Percentiles rank a stretch among this genome's conserved stretches.
Conservation (phyloP, 1,139 yeast species). For the Protomyces arabidopsidicola region DNA sequence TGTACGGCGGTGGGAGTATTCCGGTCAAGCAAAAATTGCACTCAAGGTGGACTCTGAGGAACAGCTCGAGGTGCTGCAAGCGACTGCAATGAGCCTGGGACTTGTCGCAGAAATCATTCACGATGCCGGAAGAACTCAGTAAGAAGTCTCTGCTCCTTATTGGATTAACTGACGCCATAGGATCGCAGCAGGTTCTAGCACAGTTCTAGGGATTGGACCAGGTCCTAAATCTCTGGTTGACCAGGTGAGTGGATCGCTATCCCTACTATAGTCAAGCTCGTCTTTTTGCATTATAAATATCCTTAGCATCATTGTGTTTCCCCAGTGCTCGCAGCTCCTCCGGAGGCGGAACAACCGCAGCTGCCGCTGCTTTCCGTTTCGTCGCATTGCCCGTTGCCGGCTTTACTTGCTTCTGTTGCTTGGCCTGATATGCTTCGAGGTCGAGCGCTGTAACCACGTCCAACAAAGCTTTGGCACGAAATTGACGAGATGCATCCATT, state of each 20-base stretch:
- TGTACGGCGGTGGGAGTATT: constrained; percentile 60
- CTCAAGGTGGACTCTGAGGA: constrained; percentile 69
- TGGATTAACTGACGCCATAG: constrained; percentile 57
- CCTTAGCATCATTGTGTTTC: constrained; percentile 18
- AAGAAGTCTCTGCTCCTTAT: constrained; percentile 87
- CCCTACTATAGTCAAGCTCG: constrained; percentile 51
- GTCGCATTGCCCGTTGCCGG: not conserved
- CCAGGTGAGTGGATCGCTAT: constrained; percentile 71
- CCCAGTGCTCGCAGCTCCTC: constrained; percentile 21
- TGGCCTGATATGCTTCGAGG: not conserved
- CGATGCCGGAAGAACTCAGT: constrained; percentile 96
- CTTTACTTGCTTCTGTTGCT: not conserved
- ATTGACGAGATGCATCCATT: constrained; percentile 29
- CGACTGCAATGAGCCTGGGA: constrained; percentile 74
- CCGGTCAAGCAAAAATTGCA: constrained; percentile 94
- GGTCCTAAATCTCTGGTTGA: constrained; percentile 85
- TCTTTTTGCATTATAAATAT: constrained; percentile 12
- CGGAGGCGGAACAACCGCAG: constrained; percentile 14
- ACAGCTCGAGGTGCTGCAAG: constrained; percentile 70
- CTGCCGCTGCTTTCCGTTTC: constrained; percentile 21
- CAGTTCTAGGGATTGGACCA: constrained; percentile 50
- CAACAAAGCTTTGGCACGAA: constrained; percentile 27
- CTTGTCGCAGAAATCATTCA: constrained; percentile 75
- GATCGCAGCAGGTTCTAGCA: not conserved
- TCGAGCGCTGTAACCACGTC: constrained; percentile 23